Conservation (phyloP, 768 basidiomycete species). For the Lactarius deliciosus region DNA sequence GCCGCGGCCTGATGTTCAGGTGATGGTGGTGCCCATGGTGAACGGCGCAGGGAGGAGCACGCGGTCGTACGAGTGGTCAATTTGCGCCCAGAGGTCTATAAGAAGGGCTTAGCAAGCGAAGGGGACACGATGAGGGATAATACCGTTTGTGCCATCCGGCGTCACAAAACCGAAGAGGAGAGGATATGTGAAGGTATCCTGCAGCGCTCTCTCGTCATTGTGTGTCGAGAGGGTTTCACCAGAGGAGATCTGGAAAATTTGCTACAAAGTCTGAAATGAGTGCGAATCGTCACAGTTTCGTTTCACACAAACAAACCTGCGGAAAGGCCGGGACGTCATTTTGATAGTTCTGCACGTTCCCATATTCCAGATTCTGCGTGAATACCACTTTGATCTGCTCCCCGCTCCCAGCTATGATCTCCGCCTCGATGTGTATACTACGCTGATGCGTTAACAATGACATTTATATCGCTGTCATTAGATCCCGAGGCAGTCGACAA, state of each 20-base stretch:
- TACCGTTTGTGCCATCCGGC: conserved; percentile 36
- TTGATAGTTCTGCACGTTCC: conserved; percentile 62
- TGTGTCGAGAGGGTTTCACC: conserved; percentile 53
- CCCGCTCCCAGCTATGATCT: conserved; percentile 64
- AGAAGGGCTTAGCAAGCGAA: neutral
- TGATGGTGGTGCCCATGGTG: conserved; percentile 55
- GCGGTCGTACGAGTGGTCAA: conserved; percentile 73
- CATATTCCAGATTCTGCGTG: conserved; percentile 57
- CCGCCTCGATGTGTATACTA: conserved; percentile 57
- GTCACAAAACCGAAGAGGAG: conserved; percentile 31
- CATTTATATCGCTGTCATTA: too few species aligned
- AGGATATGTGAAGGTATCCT: conserved; percentile 56
- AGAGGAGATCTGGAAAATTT: conserved; percentile 42
- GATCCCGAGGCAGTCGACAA: conserved; percentile 32
- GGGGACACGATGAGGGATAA: neutral
- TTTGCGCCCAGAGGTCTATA: conserved; percentile 42
- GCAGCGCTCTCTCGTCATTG: conserved; percentile 42
- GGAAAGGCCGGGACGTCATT: conserved; percentile 34
- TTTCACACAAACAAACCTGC: conserved; percentile 37
- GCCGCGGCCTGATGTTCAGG: conserved; percentile 56
- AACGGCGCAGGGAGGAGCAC: conserved; percentile 57
- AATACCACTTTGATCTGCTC: conserved; percentile 53
- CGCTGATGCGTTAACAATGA: conserved; percentile 48
- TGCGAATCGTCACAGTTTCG: too few species aligned
- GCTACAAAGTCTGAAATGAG: conserved; percentile 36